Evolutionary conservation across 192 early-diverging fungal genomes (phyloP).

Genomic region (Radiomyces spectabilis): DNA sequence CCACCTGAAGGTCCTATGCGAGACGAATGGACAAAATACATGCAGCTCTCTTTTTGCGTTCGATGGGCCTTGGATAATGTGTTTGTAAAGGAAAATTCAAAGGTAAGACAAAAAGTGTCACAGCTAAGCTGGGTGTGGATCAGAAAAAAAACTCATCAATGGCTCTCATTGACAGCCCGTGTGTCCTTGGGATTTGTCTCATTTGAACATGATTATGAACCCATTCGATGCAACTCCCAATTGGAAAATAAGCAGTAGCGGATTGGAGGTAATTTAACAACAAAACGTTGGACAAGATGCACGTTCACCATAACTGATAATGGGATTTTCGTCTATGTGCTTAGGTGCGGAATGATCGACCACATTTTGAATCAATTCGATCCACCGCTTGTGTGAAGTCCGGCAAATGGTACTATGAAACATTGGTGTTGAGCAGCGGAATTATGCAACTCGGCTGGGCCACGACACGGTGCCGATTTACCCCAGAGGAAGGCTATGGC

Average conservation of each 20-base stretch:
- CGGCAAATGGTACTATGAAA: conserved; percentile 72
- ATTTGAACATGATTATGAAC: conserved; percentile 45
- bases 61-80: conserved; percentile 43
- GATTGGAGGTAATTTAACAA: conserved; percentile 30
- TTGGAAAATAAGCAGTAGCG: conserved; percentile 44
- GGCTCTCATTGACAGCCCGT: background rate
- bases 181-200: conserved; percentile 14
- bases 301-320: too few species aligned
- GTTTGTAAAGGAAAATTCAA: conserved; percentile 38
- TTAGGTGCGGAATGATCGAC: conserved; percentile 67
- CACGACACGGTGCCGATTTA: conserved; percentile 48
- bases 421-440: conserved; percentile 53
- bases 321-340: background rate
- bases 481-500: conserved; percentile 73
- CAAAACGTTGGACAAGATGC: background rate
- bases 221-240: conserved; percentile 46
- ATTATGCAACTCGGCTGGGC: conserved; percentile 86
- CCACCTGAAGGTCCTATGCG: conserved; percentile 8
- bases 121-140: too few species aligned
- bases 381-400: conserved; percentile 42
- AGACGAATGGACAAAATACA: conserved; percentile 14
- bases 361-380: conserved; percentile 71
- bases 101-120: too few species aligned
- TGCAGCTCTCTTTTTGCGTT: conserved; percentile 40
- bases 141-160: background rate